Base-by-base conservation (phyloP, 352 stramenopile species). In the Pythium coloratum region DNA sequence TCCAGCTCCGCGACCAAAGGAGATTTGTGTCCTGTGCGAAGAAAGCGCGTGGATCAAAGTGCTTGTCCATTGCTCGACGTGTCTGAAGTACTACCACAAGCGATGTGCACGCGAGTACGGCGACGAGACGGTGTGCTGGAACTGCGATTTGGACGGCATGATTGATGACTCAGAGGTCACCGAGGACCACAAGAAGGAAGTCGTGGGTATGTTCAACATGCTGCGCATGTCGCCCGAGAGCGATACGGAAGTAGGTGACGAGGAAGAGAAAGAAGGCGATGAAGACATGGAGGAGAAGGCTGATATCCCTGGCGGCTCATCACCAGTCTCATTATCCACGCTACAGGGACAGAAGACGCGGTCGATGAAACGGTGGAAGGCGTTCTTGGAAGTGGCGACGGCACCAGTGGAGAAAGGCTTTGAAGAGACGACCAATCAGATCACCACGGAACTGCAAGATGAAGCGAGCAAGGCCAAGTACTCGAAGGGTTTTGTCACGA, bases 111-210 rank as follows among this genome's bases (percentile, higher is more conserved):
- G 73, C 30, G 82, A 92, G 40, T 90, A 88, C 47, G 85, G 85
- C 7, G 81, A 91, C 53, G 82, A 88, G 24, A 84, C 68, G 8
- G 62, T 83, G 13, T 94, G 86, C 70, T 94, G 84, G 82, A 87
- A 89, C 30, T 94, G 86, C 55, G 82, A 92, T 59, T 67, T 88
- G 46, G 77, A 86, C 33, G 80, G 75, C 8, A 81, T 92, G 70
- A 91, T 94, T 59, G 84, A 94, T 44, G 86, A 94, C 56, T 90
- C 72, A 8, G 84, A 91, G 40, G 67, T 94, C 18, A 86, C 84
- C 5, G 73, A 87, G 57, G 73, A 77, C 26, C 68, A 81, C 12
- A 77, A 68, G 9, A 77, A 88, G 24, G 56, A 84, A 47, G 59
- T 79, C 46, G 33, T 83, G 51, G 59, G 61, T 12, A 75, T 91